These are phyloP conservation scores for Monilinia vaccinii-corymbosi DNA, from an alignment of 2,329 filamentous ascomycete genomes.

Conservation along the genomic window DNA sequence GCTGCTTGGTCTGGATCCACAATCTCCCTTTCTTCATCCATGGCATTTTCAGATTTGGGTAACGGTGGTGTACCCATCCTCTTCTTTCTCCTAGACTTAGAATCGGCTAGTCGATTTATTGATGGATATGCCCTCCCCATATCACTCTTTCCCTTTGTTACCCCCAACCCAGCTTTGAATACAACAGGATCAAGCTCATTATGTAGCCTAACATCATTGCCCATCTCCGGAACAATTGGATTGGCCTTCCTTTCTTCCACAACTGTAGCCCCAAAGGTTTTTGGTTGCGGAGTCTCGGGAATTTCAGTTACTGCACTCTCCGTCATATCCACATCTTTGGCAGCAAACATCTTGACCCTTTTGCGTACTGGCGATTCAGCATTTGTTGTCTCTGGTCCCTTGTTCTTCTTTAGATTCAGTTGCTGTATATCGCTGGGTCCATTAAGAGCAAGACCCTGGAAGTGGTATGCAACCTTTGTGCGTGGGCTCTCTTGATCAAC, in stretches of 20 bases:
- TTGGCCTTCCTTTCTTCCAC: slow-evolving; percentile 13
- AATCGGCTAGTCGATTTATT: slow-evolving; percentile 25
- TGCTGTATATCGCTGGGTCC: slow-evolving; percentile 13
- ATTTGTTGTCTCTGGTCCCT: background rate
- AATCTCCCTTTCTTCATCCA: slow-evolving; percentile 9
- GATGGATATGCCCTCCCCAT: slow-evolving; percentile 23
- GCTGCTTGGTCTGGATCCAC: slow-evolving; percentile 38
- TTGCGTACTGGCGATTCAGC: slow-evolving; percentile 21
- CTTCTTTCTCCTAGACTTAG: slow-evolving; percentile 24
- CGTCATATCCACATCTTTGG: background rate
- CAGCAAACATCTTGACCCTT: slow-evolving; percentile 16
- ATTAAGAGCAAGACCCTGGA: slow-evolving; percentile 25
- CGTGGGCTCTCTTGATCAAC: slow-evolving; percentile 19
- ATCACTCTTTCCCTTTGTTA: slow-evolving; percentile 10
- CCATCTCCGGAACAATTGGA: slow-evolving; percentile 12
- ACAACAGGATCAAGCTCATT: slow-evolving; percentile 24
- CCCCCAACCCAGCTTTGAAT: slow-evolving; percentile 17
- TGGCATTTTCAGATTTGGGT: background rate
- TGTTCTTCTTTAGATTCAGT: slow-evolving; percentile 16
- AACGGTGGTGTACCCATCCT: slow-evolving; percentile 23
- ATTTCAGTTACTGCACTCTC: slow-evolving; percentile 6
- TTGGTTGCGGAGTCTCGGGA: slow-evolving; percentile 12
- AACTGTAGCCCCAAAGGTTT: slow-evolving; percentile 13
- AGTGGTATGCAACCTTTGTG: slow-evolving; percentile 27
- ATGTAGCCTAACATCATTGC: slow-evolving; percentile 14